A percentile compares a stretch with the other conserved stretches of the same genome.
Conservation (phyloP, 75 land plant species). For the Picea sitchensis region DNA sequence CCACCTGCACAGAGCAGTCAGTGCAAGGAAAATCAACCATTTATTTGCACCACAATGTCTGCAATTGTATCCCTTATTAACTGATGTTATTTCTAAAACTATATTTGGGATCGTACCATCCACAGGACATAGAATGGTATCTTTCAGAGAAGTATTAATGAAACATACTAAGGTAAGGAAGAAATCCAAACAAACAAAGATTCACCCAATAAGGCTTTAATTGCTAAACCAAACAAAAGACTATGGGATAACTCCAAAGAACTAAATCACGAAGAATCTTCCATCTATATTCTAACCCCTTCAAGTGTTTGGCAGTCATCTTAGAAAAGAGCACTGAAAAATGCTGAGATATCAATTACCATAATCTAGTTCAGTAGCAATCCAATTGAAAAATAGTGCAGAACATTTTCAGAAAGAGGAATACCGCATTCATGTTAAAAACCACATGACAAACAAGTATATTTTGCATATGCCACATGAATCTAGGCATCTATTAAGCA, state of each 20-base stretch:
- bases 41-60: neutral
- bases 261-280: too few relatives aligned
- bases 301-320: too few relatives aligned
- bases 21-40: neutral
- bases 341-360: neutral
- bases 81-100: neutral
- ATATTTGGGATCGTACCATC: neutral
- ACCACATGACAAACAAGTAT: neutral
- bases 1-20: constrained; percentile 37
- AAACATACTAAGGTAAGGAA: neutral
- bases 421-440: neutral
- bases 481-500: neutral
- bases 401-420: neutral
- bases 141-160: neutral
- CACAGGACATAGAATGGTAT: neutral
- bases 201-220: neutral
- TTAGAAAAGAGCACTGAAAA: neutral
- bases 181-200: constrained; percentile 2
- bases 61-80: neutral
- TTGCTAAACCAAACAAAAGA: too few relatives aligned
- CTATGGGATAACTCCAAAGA: too few relatives aligned
- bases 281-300: too few relatives aligned
- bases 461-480: neutral
- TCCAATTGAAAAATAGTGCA: neutral
- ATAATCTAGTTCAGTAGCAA: neutral